phyloP scores from a whole-genome alignment of 768 basidiomycete genomes.

The Mycena galericulata region DNA sequence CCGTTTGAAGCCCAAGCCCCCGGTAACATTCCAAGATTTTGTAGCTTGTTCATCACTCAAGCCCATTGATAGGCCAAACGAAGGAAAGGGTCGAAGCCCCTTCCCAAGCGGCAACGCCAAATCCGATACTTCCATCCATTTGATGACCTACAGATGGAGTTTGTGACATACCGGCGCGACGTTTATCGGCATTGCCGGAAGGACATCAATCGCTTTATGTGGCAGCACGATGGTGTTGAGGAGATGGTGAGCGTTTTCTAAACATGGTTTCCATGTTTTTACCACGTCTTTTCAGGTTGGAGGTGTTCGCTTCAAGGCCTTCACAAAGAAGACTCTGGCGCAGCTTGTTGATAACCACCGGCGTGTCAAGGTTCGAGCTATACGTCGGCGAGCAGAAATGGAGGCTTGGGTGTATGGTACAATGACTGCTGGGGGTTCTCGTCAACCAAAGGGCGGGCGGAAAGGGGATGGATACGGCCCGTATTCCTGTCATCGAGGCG shows the following conservation, averaged over 20 bases:
- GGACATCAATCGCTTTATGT: neutral
- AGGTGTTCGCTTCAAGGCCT: neutral
- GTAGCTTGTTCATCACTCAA: neutral
- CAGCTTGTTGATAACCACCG: neutral
- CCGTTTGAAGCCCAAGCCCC: neutral
- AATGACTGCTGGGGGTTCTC: neutral
- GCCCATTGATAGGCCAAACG: neutral
- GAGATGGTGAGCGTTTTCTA: neutral
- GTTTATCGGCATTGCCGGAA: neutral
- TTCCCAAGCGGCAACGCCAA: neutral
- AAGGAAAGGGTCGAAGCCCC: neutral
- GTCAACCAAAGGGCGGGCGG: neutral
- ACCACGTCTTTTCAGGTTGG: neutral
- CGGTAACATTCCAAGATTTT: neutral
- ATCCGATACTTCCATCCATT: neutral
- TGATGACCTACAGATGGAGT: neutral
- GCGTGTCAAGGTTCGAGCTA: neutral
- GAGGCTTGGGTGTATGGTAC: neutral
- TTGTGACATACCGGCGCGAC: neutral
- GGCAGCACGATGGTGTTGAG: neutral
- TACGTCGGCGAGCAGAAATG: neutral
- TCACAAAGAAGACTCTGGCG: neutral
- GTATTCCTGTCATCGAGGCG: neutral
- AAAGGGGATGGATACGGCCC: conserved; percentile 1
- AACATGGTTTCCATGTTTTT: neutral